Base-by-base conservation (phyloP, 2,329 filamentous ascomycete species). In the Aspergillus hiratsukae region DNA sequence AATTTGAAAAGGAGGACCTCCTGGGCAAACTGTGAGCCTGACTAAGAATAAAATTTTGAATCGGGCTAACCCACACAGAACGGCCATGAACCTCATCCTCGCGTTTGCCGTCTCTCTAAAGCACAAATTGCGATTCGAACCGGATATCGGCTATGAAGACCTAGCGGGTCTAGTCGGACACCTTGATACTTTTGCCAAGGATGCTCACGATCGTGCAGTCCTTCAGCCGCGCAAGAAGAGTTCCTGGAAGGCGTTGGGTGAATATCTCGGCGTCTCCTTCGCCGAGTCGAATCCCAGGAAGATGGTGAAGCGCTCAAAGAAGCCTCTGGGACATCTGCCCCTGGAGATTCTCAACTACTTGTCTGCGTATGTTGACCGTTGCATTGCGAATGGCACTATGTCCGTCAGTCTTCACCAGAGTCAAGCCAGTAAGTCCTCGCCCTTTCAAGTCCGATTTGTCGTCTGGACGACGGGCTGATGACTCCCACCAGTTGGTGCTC, bases 111-210 rank as follows among this genome's bases (percentile, higher is more conserved):
- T 89, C 19, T 76, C 90, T 1, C 79, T 95, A 57, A 93, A 93
- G 76, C 90, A 94, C 75, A 87, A 86, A 65, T 82, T 95, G 31
- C 88, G 90, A 31, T 93, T 93, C 70, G 90, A 95, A 70, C 90
- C 90, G 1, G 90, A 89, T 65, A 85, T 87, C 35, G 83, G 87
- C 53, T 93, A 94, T 70, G 82, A 87, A 1, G 90, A 94, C 66
- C 78, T 95, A 4, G 76, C 83, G 40, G 83, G 86, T 21, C 79
- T 91, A 14, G 81, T 92, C 29, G 81, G 82, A 17, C 87, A 91
- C 67, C 80, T 95, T 29, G 83, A 90, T 61, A 92, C 89, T 0
- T 90, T 91, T 66, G 88, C 90, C 58, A 85, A 80, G 57, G 76
- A 78, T 21, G 83, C 83, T 6, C 76, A 82, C 54, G 76, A 83